Percentiles rank a stretch among this genome's conserved stretches.
phyloP scores from a whole-genome alignment of 2,329 filamentous ascomycete genomes.

The Epichloe coenophiala region DNA sequence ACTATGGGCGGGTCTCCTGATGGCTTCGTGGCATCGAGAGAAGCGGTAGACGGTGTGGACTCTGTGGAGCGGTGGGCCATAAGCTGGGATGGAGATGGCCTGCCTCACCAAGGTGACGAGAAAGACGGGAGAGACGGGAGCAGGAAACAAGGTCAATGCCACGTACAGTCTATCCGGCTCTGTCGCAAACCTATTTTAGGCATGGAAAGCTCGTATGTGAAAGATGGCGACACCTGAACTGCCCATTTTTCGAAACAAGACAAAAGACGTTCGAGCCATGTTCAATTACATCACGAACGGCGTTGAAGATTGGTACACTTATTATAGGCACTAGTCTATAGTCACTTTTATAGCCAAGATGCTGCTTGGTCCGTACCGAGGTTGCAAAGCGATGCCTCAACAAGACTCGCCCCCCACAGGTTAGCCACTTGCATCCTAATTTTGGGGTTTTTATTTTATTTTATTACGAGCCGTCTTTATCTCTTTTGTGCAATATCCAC shows the following conservation, averaged over 20 bases:
- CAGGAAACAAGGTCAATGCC: constrained; percentile 7
- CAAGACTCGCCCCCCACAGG: no score
- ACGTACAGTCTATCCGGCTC: constrained; percentile 25
- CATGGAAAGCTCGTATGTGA: constrained; percentile 33
- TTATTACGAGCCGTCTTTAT: background rate
- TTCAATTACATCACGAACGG: no score
- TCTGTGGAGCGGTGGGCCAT: constrained; percentile 24
- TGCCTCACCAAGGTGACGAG: constrained; percentile 5
- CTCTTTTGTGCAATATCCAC: background rate
- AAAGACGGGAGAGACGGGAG: constrained; percentile 14
- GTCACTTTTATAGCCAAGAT: no score
- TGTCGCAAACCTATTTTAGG: constrained; percentile 27
- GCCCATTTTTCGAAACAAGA: no score
- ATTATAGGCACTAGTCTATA: no score
- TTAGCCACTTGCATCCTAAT: constrained; percentile 14
- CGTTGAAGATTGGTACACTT: no score
- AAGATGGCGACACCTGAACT: constrained; percentile 10
- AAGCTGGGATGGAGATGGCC: constrained; percentile 21
- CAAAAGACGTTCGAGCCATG: no score
- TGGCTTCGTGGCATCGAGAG: constrained; percentile 28
- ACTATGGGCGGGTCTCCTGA: constrained; percentile 25
- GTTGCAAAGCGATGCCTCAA: no score
- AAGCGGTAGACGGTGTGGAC: constrained; percentile 10
- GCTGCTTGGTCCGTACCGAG: no score
- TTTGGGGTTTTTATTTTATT: background rate